These are phyloP conservation scores for Candida loeiensis DNA, from an alignment of 805 yeast species.

Conservation along the genomic window DNA sequence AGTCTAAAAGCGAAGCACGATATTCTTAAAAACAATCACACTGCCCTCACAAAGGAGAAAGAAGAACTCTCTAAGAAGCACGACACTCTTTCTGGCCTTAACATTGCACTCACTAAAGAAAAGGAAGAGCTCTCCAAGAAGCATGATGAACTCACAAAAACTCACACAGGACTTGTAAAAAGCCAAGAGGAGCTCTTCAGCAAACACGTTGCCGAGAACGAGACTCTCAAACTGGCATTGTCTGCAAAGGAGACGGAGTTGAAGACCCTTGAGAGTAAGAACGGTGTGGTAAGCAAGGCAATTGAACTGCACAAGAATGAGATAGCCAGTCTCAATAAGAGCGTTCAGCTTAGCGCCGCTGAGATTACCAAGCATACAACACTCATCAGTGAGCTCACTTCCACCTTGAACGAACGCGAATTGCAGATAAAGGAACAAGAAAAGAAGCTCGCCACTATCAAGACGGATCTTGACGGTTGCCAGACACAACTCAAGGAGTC, in stretches of 20 bases:
- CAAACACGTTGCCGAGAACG: background rate
- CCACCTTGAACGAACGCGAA: background rate
- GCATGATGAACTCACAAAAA: conserved; percentile 1
- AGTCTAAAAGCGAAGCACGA: background rate
- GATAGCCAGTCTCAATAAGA: background rate
- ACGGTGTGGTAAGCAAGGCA: background rate
- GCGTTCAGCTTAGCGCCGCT: background rate
- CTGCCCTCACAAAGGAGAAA: background rate
- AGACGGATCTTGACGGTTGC: background rate
- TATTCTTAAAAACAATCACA: background rate
- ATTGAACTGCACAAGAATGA: conserved; percentile 5
- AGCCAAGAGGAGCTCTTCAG: too few relatives aligned
- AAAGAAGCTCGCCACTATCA: background rate
- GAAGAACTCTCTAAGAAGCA: background rate
- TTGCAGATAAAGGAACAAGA: background rate
- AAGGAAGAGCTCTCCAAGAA: background rate
- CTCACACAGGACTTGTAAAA: too few relatives aligned
- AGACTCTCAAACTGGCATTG: background rate
- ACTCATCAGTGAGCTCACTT: background rate
- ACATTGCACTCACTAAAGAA: too few relatives aligned
- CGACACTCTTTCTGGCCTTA: too few relatives aligned
- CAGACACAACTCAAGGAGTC: background rate
- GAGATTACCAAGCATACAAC: background rate
- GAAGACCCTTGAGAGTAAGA: background rate
- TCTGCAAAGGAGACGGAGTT: background rate